phyloP scores from a whole-genome alignment of 2,329 filamentous ascomycete species.

The Chaetomiaceae sp. region DNA sequence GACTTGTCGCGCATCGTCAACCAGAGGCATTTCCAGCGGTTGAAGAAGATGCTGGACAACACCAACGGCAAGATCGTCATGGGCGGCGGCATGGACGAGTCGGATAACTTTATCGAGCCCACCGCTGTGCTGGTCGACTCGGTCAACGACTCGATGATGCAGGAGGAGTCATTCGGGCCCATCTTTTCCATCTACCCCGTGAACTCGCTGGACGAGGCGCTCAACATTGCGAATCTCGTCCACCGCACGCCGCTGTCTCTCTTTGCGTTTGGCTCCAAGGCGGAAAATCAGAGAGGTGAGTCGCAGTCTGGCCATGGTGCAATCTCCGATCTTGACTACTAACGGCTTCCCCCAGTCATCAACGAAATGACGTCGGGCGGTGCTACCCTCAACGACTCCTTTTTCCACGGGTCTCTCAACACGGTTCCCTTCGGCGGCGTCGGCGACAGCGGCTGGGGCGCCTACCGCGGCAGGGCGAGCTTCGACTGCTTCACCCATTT shows the following conservation, averaged over 20 bases:
- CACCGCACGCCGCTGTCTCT: constrained; percentile 79
- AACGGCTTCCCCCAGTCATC: constrained; percentile 55
- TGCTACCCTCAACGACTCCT: constrained; percentile 56
- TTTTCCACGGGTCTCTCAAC: constrained; percentile 53
- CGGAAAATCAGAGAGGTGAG: constrained; percentile 69
- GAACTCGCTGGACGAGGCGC: constrained; percentile 77
- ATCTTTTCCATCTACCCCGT: constrained; percentile 78
- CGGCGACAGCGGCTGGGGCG: constrained; percentile 70
- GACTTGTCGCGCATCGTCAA: constrained; percentile 83
- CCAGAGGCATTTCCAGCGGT: constrained; percentile 68
- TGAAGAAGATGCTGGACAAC: constrained; percentile 88
- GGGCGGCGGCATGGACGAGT: constrained; percentile 78
- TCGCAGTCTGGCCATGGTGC: constrained; percentile 10
- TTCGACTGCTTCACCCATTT: constrained; percentile 65
- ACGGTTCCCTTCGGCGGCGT: constrained; percentile 80
- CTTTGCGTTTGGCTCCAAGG: constrained; percentile 78
- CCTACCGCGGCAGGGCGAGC: constrained; percentile 71
- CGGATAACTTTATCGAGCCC: constrained; percentile 79
- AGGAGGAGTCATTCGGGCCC: constrained; percentile 89
- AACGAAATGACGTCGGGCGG: constrained; percentile 62
- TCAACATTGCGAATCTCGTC: constrained; percentile 73
- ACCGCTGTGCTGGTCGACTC: constrained; percentile 84
- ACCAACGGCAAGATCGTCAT: constrained; percentile 79
- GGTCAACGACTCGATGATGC: constrained; percentile 70
- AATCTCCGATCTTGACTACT: no score